Evolutionary conservation across 2,329 filamentous ascomycete species (phyloP), one percentile per base, ranked within the genome.

Genomic region (Penicillium sclerotigenum): DNA sequence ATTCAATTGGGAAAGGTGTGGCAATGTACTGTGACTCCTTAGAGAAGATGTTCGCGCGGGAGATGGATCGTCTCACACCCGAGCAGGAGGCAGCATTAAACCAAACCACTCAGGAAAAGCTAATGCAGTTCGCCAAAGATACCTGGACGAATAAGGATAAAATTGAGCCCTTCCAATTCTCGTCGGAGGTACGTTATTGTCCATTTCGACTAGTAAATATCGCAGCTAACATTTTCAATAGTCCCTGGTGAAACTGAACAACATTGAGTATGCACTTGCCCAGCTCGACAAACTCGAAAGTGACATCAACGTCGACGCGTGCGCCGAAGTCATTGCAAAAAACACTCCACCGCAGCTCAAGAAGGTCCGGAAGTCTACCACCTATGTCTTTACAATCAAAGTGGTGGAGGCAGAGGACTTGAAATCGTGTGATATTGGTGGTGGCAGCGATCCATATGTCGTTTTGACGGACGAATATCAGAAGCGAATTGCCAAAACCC

Each of bases 301-400:
- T 68, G 85, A 87, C 56, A 90, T 97, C 80, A 92, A 97, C 66
- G 91, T 96, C 13, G 94, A 99, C 71, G 88, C 83, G 11, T 97
- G 91, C 68, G 92, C 92, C 3, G 87, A 89, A 49, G 85, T 96
- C 16, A 84, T 99, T 48, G 85, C 87, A 45, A 86, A 83, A 66
- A 81, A 88, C 59, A 85, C 90, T 26, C 90, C 90, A 9, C 87
- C 89, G 1, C 80, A 84, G 51, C 85, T 86, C n/a, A 83, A 85
- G 58, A 81, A 81, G 68, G 80, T 83, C 54, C 86, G 86, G 65
- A 88, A 86, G 66, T 85, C 87, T 40, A 89, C 86, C 60, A 97
- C 95, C 71, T 97, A 96, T 71, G 92, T 97, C 53, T 99, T 99
- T 75, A 97, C 94, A 0, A 92, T 99, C 76, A 99, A 99, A 77